Percentiles rank a stretch among this genome's conserved stretches.
Conservation (phyloP, 306 rosid genomes). For the Carpinus fangiana region DNA sequence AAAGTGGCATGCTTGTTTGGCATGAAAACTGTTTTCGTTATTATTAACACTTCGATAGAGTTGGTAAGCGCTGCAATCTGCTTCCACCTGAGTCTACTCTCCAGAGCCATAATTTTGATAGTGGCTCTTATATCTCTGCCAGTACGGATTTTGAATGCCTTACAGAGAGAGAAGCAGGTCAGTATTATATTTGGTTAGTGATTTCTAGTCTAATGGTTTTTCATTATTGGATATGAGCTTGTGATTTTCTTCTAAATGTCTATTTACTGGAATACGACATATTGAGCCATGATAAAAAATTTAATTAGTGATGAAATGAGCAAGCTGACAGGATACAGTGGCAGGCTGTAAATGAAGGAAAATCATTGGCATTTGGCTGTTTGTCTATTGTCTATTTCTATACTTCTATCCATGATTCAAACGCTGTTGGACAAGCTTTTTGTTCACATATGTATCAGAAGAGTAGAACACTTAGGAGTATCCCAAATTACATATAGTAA, state of each 20-base stretch:
- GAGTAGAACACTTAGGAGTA: background rate
- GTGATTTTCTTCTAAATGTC: background rate
- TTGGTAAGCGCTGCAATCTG: slow-evolving; percentile 44
- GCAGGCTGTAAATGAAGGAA: background rate
- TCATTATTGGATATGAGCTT: background rate
- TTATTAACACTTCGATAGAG: slow-evolving; percentile 53
- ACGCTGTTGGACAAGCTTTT: background rate
- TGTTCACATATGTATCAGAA: background rate
- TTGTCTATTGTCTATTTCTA: background rate
- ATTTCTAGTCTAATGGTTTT: background rate
- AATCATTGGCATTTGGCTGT: background rate
- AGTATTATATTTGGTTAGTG: slow-evolving; percentile 17
- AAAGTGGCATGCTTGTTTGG: slow-evolving; percentile 49
- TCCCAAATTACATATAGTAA: background rate
- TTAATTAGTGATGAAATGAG: background rate
- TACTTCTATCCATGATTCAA: too few species aligned
- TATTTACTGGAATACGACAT: background rate
- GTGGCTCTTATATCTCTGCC: slow-evolving; percentile 63
- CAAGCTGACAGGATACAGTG: background rate
- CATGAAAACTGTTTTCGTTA: slow-evolving; percentile 41
- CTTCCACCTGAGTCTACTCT: slow-evolving; percentile 47
- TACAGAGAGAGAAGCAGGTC: slow-evolving; percentile 71
- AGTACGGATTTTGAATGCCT: slow-evolving; percentile 49
- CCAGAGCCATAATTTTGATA: slow-evolving; percentile 46
- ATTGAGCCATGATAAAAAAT: background rate